phyloP scores from a whole-genome alignment of 2,329 filamentous ascomycete genomes.

The Aureobasidium namibiae region DNA sequence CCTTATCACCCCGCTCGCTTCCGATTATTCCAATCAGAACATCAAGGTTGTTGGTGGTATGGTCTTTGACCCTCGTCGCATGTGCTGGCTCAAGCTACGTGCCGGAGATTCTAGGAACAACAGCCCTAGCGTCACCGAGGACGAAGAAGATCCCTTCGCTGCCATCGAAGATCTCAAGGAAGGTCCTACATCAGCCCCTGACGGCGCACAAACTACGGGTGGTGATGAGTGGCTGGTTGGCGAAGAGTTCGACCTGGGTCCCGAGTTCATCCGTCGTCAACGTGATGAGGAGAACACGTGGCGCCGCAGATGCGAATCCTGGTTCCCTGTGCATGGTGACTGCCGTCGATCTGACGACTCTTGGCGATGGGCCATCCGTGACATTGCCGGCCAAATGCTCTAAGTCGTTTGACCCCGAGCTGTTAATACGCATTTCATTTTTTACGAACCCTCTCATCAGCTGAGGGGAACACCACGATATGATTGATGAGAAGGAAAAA shows the following conservation, averaged over 20 bases:
- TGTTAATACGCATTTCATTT: slow-evolving; percentile 5
- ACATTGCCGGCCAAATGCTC: slow-evolving; percentile 19
- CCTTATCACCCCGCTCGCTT: slow-evolving; percentile 74
- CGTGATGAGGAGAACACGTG: slow-evolving; percentile 87
- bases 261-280: slow-evolving; percentile 83
- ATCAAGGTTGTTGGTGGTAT: slow-evolving; percentile 95
- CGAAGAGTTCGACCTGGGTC: slow-evolving; percentile 96
- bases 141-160: slow-evolving; percentile 86
- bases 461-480: not conserved
- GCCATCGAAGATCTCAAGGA: slow-evolving; percentile 91
- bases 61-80: slow-evolving; percentile 93
- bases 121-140: slow-evolving; percentile 56
- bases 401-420: not conserved
- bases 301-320: slow-evolving; percentile 78
- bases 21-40: slow-evolving; percentile 61
- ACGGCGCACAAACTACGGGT: slow-evolving; percentile 13
- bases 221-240: slow-evolving; percentile 60
- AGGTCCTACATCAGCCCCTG: slow-evolving; percentile 24
- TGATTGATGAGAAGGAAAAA: slow-evolving; percentile 11
- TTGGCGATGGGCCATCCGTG: slow-evolving; percentile 68
- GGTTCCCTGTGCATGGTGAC: slow-evolving; percentile 57
- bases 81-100: slow-evolving; percentile 87
- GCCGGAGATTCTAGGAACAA: slow-evolving; percentile 21
- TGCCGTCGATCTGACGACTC: slow-evolving; percentile 46
- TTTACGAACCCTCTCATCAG: slow-evolving; percentile 1